These are phyloP conservation scores for Boletellus deceptivus DNA, from an alignment of 1,284 basidiomycete species.

Conservation along the genomic window DNA sequence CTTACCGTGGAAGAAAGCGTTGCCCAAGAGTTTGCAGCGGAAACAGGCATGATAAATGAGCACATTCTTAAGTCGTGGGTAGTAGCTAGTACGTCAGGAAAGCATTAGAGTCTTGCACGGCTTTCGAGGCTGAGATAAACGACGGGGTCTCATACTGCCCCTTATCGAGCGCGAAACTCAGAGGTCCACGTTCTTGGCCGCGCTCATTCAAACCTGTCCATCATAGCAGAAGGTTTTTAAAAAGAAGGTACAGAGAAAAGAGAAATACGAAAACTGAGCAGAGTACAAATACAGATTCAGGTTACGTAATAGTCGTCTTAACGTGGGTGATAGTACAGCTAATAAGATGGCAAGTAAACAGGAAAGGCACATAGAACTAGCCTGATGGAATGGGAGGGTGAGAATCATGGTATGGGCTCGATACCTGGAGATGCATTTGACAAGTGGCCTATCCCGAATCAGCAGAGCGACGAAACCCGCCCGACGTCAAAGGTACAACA, in stretches of 20 bases:
- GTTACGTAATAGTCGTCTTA: background rate
- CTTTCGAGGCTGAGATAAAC: no score
- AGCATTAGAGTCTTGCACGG: no score
- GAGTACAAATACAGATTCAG: slow-evolving; percentile 29
- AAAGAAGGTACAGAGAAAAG: background rate
- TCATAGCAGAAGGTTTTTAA: background rate
- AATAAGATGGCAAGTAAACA: slow-evolving; percentile 24
- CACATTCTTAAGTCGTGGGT: background rate
- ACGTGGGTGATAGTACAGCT: slow-evolving; percentile 12
- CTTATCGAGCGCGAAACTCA: no score
- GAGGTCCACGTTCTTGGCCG: no score
- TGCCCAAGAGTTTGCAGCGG: slow-evolving; percentile 78
- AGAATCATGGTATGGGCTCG: no score
- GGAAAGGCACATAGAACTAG: background rate
- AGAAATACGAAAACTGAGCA: background rate
- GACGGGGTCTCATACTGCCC: no score
- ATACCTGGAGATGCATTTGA: no score
- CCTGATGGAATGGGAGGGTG: no score
- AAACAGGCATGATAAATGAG: slow-evolving; percentile 41
- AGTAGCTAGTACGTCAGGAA: background rate
- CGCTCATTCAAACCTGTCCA: background rate
- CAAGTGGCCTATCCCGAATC: no score
- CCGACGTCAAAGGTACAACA: no score
- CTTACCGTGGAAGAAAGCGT: slow-evolving; percentile 82
- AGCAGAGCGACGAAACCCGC: no score